Conservation (phyloP, 306 rosid species). For the Crotalaria pallida region DNA sequence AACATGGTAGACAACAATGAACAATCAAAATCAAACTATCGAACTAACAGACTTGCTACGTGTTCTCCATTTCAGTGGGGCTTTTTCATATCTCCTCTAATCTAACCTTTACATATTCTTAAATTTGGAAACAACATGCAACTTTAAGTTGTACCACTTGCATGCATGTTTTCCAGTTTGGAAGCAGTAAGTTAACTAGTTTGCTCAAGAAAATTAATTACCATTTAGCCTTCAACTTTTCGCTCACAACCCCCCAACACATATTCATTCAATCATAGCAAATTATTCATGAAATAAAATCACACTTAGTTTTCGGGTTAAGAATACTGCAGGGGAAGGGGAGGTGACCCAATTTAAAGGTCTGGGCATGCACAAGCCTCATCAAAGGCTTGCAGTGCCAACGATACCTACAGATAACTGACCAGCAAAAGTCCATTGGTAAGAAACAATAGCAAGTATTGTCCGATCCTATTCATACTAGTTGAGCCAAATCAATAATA, state of each 20-base stretch:
- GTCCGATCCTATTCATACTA: too few relatives aligned
- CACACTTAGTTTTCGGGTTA: not conserved
- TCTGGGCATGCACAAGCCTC: too few relatives aligned
- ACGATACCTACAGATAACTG: too few relatives aligned
- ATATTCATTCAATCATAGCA: not conserved
- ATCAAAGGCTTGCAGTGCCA: too few relatives aligned
- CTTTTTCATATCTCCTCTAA: not conserved
- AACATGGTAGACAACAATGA: not conserved
- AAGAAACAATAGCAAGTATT: too few relatives aligned
- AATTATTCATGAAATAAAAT: not conserved
- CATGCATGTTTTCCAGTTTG: not conserved
- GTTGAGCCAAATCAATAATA: too few relatives aligned
- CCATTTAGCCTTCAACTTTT: not conserved
- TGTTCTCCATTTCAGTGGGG: not conserved
- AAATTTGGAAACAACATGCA: not conserved
- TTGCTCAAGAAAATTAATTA: not conserved
- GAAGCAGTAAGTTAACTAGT: constrained; percentile 1
- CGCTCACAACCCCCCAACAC: not conserved
- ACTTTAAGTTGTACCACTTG: not conserved
- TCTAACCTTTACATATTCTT: not conserved
- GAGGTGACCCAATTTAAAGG: too few relatives aligned
- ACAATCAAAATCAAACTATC: not conserved
- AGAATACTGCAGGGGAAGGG: too few relatives aligned
- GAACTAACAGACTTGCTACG: not conserved
- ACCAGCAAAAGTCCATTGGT: too few relatives aligned